Base-by-base conservation (phyloP, 148 eudicot species). In the Cornus florida region DNA sequence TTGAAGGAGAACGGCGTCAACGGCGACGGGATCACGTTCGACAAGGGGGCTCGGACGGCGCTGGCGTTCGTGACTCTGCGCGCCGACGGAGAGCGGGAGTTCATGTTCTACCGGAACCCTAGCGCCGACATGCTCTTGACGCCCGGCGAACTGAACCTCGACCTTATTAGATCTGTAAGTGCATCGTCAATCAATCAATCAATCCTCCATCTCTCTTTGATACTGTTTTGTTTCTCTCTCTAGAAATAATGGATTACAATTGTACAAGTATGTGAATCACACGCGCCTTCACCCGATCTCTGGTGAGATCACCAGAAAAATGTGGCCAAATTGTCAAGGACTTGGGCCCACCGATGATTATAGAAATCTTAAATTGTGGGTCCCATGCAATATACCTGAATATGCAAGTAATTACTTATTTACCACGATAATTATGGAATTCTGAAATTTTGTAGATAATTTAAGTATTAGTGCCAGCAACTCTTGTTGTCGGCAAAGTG, bases 61-160 rank as follows among this genome's bases (percentile, higher is more conserved):
- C 82, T 94, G 22, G 97, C 98, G 11, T 94, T 94, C 72, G 98
- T 94, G 8, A 94, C 98, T 3, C 80, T 94, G 20, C 77, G 82
- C 56, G 84, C 93, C 13, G 94, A 94, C 62, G 98, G 98, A 0
- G 96, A 94, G 79, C 79, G 98, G 9, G 98, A 94, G 81, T 94
- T 92, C 82, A 94, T 94, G 96, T 94, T 94, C 66, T 94, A 94
- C 71, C 74, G 98, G 82, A 94, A 94, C 73, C 98, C 98, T 67
- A 92, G 97, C 70, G 98, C 97, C 3, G 97, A 94, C 72, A 94
- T 92, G 98, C 78, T 94, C 9, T 82, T 94, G 46, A 88, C 85
- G 38, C 93, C 98, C 13, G 93, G 88, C 14, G 97, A 94, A 72
- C 91, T 94, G 43, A 94, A 94, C 50, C 94, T 94, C 39, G 91